Conservation (phyloP, 331 rosid genomes). For the Malus hybrid region DNA sequence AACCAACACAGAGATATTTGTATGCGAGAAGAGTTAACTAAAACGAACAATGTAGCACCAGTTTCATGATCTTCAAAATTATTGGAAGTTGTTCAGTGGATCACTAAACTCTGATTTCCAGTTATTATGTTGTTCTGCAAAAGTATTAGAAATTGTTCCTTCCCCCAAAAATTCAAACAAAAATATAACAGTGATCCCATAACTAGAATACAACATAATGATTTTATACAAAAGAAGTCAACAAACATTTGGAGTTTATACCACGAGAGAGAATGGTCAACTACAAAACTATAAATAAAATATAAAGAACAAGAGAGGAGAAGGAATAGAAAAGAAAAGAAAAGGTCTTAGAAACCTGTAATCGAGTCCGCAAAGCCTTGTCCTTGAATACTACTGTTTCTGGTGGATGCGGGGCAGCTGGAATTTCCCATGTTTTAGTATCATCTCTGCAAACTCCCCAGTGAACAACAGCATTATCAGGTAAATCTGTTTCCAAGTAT, state of each 20-base stretch:
- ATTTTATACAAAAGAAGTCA: not conserved
- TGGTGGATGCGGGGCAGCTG: slow-evolving; percentile 64
- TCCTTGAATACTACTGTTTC: slow-evolving; percentile 56
- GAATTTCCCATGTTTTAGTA: slow-evolving; percentile 74
- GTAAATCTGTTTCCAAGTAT: slow-evolving; percentile 67
- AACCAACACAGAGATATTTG: not conserved
- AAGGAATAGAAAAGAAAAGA: not conserved
- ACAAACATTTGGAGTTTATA: not conserved
- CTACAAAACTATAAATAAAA: not conserved
- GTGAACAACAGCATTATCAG: slow-evolving; percentile 62
- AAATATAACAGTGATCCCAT: not conserved
- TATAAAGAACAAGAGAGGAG: not conserved
- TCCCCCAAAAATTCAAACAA: not conserved
- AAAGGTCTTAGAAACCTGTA: slow-evolving; percentile 43
- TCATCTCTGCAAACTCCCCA: slow-evolving; percentile 91
- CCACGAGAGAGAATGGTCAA: not conserved
- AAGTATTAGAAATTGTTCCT: not conserved
- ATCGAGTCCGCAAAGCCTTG: slow-evolving; percentile 69
- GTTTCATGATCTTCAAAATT: not conserved
- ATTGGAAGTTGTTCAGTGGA: too few species aligned
- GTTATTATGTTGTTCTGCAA: not conserved
- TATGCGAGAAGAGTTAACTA: not conserved
- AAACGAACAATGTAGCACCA: not conserved
- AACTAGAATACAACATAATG: not conserved
- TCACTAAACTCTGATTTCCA: not conserved